phyloP scores from a whole-genome alignment of 192 early-diverging fungal genomes.

The Phlyctochytrium planicorne region DNA sequence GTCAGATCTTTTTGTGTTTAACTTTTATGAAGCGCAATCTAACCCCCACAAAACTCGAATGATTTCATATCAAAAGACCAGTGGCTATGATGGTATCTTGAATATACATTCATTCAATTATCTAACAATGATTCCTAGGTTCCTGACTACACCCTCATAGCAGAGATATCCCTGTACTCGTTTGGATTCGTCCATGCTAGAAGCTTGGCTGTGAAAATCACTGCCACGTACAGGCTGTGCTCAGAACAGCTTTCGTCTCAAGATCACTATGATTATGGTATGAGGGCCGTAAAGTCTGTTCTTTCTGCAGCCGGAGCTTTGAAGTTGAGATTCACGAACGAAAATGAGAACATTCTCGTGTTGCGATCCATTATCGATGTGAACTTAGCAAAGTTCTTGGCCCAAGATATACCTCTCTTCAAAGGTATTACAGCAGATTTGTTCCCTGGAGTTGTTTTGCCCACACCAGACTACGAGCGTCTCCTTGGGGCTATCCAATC shows the following conservation, averaged over 20 bases:
- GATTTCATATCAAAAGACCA: conserved; percentile 28
- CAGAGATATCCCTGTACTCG: conserved; percentile 63
- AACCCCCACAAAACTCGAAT: no score
- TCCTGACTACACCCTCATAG: conserved; percentile 63
- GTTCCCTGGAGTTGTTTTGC: conserved; percentile 58
- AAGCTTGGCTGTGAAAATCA: conserved; percentile 56
- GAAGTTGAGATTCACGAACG: conserved; percentile 59
- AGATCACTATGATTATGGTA: conserved; percentile 65
- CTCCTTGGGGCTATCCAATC: conserved; percentile 43
- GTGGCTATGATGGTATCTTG: conserved; percentile 53
- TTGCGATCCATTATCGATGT: conserved; percentile 63
- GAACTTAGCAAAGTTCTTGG: conserved; percentile 60
- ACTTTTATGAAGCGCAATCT: no score
- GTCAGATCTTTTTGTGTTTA: conserved; percentile 29
- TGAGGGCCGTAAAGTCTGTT: conserved; percentile 63
- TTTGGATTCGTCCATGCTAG: conserved; percentile 61
- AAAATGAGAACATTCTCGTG: conserved; percentile 60
- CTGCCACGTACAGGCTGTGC: conserved; percentile 58
- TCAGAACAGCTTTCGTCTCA: conserved; percentile 64
- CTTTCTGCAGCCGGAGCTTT: conserved; percentile 54
- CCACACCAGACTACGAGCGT: conserved; percentile 54
- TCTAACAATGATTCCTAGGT: conserved; percentile 37
- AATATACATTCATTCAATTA: conserved; percentile 4
- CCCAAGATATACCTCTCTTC: conserved; percentile 64
- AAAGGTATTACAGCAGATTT: conserved; percentile 62